Percentiles rank a stretch among this genome's conserved stretches.
Conservation (phyloP, 2,329 filamentous ascomycete genomes). For the Chaetomiaceae sp. region DNA sequence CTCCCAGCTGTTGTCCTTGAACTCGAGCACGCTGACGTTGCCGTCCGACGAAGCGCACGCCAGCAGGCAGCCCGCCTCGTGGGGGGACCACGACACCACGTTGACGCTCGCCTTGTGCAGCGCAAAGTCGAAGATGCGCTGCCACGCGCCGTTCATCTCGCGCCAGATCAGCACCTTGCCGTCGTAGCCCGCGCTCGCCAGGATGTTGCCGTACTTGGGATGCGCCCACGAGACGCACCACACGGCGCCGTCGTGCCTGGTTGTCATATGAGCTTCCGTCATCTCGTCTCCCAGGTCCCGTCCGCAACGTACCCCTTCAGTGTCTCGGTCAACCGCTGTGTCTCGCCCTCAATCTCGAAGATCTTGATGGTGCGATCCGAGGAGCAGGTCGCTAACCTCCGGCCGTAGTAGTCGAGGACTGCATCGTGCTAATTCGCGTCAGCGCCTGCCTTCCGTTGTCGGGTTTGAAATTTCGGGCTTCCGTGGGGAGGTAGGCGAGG, state of each 20-base stretch:
- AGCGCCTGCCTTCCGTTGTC: background rate
- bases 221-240: conserved; percentile 99
- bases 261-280: background rate
- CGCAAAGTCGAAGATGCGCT: conserved; percentile 87
- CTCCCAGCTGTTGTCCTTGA: conserved; percentile 92
- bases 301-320: conserved; percentile 76
- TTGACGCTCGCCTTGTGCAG: conserved; percentile 96
- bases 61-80: conserved; percentile 89
- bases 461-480: background rate
- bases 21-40: conserved; percentile 89
- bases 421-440: conserved; percentile 72
- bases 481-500: background rate
- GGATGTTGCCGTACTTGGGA: conserved; percentile 96
- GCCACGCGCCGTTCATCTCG: conserved; percentile 73
- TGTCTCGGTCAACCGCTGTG: conserved; percentile 85
- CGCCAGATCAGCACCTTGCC: conserved; percentile 99
- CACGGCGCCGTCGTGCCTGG: conserved; percentile 90
- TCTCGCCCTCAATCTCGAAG: conserved; percentile 93
- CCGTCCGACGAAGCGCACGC: conserved; percentile 94
- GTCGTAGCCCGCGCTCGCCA: conserved; percentile 92
- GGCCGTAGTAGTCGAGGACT: conserved; percentile 96
- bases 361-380: conserved; percentile 99
- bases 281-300: conserved; percentile 5
- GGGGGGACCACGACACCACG: conserved; percentile 94
- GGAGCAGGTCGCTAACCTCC: conserved; percentile 92